Base-by-base conservation (phyloP, 2,329 filamentous ascomycete genomes). In the Penicillium sp. region DNA sequence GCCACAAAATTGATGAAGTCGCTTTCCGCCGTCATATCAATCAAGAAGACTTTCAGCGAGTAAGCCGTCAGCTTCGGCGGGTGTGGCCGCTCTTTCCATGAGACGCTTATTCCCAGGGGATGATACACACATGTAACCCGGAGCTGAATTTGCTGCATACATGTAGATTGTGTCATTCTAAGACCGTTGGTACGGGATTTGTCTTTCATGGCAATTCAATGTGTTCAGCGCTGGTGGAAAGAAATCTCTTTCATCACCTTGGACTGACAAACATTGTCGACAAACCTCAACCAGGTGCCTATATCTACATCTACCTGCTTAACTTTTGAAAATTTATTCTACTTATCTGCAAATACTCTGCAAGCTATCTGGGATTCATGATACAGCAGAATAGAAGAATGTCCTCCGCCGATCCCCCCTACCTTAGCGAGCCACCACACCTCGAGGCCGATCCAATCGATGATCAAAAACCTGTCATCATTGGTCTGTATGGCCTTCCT, bases 401-500 rank as follows among this genome's bases (percentile, higher is more conserved):
- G 16, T 14, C 8, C 16, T 2, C 1, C 7, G 29, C 10, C 13
- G 7, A 10, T 6, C 4, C n/a, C 11, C 16, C 0, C 23, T 2
- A 13, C 4, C 18, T 2, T 5, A 2, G 0, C 16, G 9, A 77
- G 7, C 8, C 13, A 2, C 10, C 19, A 13, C 14, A 30, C 4
- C 7, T 6, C 27, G 4, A n/a, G 27, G 10, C 7, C 5, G 2
- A 35, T 19, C 19, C 13, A 23, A 16, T 7, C 5, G 1, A 29
- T 30, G 1, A 2, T 27, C 4, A 8, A 14, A 40, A 73, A 55
- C 68, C 76, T 11, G 61, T 61, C 2, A 66, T 84, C 16, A 66
- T 85, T 29, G 81, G 81, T 2, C 47, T 85, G 1, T 85, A 84
- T 55, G 82, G 82, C 6, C 18, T 85, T 35, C 70, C 80, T 1